A percentile compares a stretch with the other conserved stretches of the same genome.
Evolutionary conservation across 2,329 filamentous ascomycete species (phyloP).

Genomic region (Trichoderma hamatum): DNA sequence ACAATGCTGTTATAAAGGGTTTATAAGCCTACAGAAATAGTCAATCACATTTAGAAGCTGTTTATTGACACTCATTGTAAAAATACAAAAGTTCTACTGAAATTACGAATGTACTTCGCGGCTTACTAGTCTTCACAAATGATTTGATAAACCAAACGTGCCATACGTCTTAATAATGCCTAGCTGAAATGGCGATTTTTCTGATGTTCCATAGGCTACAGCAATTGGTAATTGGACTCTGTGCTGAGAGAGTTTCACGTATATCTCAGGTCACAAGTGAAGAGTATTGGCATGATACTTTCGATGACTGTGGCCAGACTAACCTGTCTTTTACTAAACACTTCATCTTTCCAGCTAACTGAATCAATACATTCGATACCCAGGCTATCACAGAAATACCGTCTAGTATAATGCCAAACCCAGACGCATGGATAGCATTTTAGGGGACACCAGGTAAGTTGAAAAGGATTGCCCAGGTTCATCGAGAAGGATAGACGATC

Average conservation of each 20-base stretch:
- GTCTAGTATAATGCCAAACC: neutral
- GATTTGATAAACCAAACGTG: too few species aligned
- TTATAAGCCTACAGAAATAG: neutral
- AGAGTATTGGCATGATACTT: neutral
- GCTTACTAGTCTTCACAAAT: too few species aligned
- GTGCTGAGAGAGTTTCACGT: too few species aligned
- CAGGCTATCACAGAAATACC: neutral
- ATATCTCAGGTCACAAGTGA: neutral
- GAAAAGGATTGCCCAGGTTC: neutral
- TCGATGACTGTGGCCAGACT: neutral
- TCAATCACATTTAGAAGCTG: too few species aligned
- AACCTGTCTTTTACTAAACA: too few species aligned
- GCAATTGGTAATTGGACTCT: too few species aligned
- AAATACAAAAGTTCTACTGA: neutral
- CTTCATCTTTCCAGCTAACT: too few species aligned
- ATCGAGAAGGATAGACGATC: neutral
- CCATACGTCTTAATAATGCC: too few species aligned
- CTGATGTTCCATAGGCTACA: too few species aligned
- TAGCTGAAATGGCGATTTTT: too few species aligned
- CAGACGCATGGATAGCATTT: neutral
- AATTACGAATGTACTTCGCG: neutral
- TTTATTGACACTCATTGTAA: neutral
- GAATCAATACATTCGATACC: too few species aligned
- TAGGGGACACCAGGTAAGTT: neutral
- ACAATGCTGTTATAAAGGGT: neutral